Base-by-base conservation (phyloP, 306 rosid species). In the Hippophae tibetana region DNA sequence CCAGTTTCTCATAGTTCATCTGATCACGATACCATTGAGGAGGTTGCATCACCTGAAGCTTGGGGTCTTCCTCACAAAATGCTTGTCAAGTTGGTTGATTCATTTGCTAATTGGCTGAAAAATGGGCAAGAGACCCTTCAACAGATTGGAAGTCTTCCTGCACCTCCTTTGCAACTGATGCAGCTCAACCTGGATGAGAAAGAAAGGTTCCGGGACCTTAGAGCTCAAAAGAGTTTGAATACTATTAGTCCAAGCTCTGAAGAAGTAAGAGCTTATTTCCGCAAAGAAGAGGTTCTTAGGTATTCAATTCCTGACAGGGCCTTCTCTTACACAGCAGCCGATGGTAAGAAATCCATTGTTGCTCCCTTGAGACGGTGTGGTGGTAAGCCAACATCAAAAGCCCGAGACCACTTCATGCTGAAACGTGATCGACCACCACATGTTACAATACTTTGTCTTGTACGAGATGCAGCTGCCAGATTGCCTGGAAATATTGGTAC, bases 401-500 rank as follows among this genome's bases (percentile, higher is more conserved):
- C 75, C 61, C 70, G 84, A 47, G 79, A 82, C 50, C 93, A 85
- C 67, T 77, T 79, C 63, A 79, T 82, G 81, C 84, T 82, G 59
- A 85, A 77, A 72, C 76, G 73, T 54, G 77, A 79, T 66, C 73
- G 86, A 3, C 88, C 84, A 3, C 88, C 75, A 0, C 84, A 79
- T 70, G 83, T 79, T 60, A 77, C 79, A 10, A 73, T 75, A 69
- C 84, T 76, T 10, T 79, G 88, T 68, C 88, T 85, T 59, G 82
- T 82, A 49, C 71, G 93, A 64, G 93, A 82, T 72, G 86, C 93
- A 45, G 88, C 93, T 62, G 78, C 88, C 45, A 82, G 93, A 79
- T 74, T 85, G 71, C 93, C 93, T 50, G 88, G 86, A 74, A 80
- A 84, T 68, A 74, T 79, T 58, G 93, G 93, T 55, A 82, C 93